Base-by-base conservation (phyloP, 1,139 yeast genomes). In the Kurtzmaniella quercitrusa region DNA sequence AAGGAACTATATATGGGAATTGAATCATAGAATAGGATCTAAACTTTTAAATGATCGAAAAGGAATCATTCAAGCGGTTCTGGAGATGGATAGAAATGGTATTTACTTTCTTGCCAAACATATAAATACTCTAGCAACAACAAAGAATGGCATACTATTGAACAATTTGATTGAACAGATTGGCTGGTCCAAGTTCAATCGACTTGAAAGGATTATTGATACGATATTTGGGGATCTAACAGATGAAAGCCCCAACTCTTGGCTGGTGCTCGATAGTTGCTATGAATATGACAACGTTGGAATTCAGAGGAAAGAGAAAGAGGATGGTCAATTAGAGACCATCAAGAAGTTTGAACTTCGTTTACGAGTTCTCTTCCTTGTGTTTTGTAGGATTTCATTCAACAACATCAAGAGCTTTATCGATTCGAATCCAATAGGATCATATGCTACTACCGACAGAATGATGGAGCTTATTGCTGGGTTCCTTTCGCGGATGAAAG, bases 161-260 rank as follows among this genome's bases (percentile, higher is more conserved):
- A 15, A 29, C 15, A 23, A 42, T 19, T 17, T 40, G 12, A 23
- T 44, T 11, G 16, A 19, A 18, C 41, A 29, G 19, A 11, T 44
- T 12, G 14, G 39, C n/a, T 33, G 40, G 7, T 31, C 37, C 18
- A 34, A 25, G 15, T 18, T 40, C 9, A 51, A 62, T 44, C 62
- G 70, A 68, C 63, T 57, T 46, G 75, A 70, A 43, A 48, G 69
- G n/a, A 51, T 62, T 9, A 59, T 60, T 3, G 70, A 65, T 36
- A 56, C 46, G 40, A 50, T 57, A 0, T 62, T 70, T 42, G 58
- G 59, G 40, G 73, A 73, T 2, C 47, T 67, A 16, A 27, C 14
- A 5, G 31, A 27, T 3, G 10, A 27, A n/a, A n/a, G n/a, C n/a
- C n/a, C n/a, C 14, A 11, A 10, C 3, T 10, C 14, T 10, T 27